These are phyloP conservation scores for Lyophyllum atratum DNA, from an alignment of 768 basidiomycete species.

Conservation along the genomic window DNA sequence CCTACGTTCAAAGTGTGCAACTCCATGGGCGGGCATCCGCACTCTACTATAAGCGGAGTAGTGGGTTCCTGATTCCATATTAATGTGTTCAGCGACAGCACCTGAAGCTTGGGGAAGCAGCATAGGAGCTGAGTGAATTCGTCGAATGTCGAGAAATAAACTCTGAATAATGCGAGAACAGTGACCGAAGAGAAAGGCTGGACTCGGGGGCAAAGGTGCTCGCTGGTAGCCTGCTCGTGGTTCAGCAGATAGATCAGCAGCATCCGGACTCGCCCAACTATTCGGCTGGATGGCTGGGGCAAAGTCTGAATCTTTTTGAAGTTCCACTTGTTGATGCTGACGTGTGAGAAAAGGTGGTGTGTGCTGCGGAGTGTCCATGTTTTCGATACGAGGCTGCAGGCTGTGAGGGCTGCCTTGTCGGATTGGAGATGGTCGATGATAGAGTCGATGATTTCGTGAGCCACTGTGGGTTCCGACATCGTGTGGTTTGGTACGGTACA, in stretches of 20 bases:
- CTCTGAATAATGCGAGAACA: background rate
- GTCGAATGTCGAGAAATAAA: background rate
- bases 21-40: background rate
- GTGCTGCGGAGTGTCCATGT: background rate
- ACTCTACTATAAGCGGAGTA: background rate
- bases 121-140: background rate
- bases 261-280: background rate
- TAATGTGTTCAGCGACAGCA: background rate
- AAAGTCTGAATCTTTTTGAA: background rate
- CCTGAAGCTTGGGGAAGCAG: background rate
- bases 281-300: background rate
- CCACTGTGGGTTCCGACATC: background rate
- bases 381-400: constrained; percentile 2
- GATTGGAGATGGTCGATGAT: background rate
- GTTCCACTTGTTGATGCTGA: background rate
- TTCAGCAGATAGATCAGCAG: background rate
- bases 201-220: background rate
- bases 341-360: background rate
- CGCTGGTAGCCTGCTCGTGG: background rate
- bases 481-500: too few relatives aligned
- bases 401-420: background rate
- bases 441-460: background rate
- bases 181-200: background rate
- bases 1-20: background rate
- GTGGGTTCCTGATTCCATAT: background rate